Conservation (phyloP, 2,329 filamentous ascomycete genomes). For the Blastomyces parvus region DNA sequence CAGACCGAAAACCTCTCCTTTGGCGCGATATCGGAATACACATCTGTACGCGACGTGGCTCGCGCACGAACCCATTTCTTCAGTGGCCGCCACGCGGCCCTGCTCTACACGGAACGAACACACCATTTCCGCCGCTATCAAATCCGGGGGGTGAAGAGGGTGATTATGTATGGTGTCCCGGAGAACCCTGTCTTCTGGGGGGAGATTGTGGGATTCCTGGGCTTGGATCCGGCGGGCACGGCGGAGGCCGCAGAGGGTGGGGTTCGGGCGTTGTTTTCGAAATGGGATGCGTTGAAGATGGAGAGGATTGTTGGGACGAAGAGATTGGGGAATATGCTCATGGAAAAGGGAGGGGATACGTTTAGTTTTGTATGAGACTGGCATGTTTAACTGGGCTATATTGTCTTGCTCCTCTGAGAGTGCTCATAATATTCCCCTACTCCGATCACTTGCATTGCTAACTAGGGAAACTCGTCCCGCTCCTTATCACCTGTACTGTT, state of each 20-base stretch:
- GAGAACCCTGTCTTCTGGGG: constrained; percentile 60
- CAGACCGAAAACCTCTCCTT: constrained; percentile 55
- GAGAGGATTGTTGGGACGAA: constrained; percentile 79
- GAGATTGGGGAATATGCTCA: constrained; percentile 73
- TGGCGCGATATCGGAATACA: constrained; percentile 82
- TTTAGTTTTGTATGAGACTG: constrained; percentile 78
- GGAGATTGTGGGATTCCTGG: constrained; percentile 36
- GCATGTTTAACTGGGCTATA: neutral
- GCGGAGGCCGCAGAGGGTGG: constrained; percentile 46
- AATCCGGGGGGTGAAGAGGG: constrained; percentile 66
- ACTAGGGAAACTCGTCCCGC: neutral
- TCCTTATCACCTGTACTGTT: neutral
- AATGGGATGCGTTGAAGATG: constrained; percentile 79
- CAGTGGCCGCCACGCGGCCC: constrained; percentile 66
- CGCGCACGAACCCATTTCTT: constrained; percentile 82
- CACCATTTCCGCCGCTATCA: constrained; percentile 91
- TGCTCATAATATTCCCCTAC: neutral
- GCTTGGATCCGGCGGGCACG: constrained; percentile 47
- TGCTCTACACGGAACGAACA: constrained; percentile 90
- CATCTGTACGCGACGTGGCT: constrained; percentile 64
- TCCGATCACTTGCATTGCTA: neutral
- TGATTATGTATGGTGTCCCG: constrained; percentile 85
- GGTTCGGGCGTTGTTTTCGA: constrained; percentile 61
- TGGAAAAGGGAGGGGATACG: constrained; percentile 69
- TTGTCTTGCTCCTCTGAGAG: neutral